Evolutionary conservation across 176 grass and related monocot species (phyloP).

Genomic region (Carex myosuroides): DNA sequence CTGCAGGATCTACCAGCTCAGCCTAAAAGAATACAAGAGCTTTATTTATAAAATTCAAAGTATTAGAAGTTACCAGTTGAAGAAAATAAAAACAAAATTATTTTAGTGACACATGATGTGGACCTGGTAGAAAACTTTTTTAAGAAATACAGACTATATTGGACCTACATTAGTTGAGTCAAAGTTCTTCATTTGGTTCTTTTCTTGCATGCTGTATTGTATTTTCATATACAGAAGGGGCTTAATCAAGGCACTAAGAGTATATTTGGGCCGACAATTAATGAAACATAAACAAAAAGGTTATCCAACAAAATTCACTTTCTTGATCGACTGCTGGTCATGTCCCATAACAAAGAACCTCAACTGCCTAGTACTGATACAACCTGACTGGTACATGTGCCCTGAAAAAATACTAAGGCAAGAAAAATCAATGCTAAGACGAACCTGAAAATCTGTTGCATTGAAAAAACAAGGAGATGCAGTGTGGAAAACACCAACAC

Average conservation of each 20-base stretch:
- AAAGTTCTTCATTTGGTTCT: background rate
- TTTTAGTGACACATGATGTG: background rate
- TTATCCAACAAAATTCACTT: background rate
- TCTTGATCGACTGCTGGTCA: background rate
- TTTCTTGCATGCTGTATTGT: background rate
- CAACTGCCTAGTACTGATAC: background rate
- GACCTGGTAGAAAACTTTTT: background rate
- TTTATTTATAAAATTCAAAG: background rate
- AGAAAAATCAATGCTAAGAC: background rate
- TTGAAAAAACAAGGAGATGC: conserved; percentile 35
- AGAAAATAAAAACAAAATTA: background rate
- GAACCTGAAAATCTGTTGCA: conserved; percentile 8
- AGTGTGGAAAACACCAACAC: conserved; percentile 54
- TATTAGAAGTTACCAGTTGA: background rate
- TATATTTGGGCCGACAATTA: background rate
- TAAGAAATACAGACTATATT: background rate
- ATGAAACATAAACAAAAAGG: background rate
- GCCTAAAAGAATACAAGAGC: background rate
- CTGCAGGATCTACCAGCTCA: conserved; percentile 25
- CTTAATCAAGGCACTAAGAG: background rate
- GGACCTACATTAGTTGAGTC: background rate
- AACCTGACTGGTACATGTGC: background rate
- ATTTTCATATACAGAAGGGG: background rate
- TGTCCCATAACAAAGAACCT: background rate
- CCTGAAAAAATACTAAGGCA: background rate